Percentiles rank a stretch among this genome's conserved stretches.
Conservation (phyloP, 305 asterid genomes). For the Petunia hybrid region DNA sequence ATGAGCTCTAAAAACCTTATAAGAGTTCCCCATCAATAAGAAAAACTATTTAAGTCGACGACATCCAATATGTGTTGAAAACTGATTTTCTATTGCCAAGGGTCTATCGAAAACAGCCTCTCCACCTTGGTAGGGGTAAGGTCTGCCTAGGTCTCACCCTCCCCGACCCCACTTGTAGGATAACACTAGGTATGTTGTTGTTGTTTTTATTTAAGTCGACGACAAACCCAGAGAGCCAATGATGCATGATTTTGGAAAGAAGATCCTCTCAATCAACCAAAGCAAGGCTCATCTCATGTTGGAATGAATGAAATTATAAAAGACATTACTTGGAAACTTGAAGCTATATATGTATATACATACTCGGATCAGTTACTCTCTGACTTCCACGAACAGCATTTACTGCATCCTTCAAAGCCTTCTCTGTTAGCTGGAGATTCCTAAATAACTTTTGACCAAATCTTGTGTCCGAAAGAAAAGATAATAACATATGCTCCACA, state of each 20-base stretch:
- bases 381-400: conserved; percentile 90
- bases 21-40: conserved; percentile 9
- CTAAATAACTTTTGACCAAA: conserved; percentile 76
- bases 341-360: conserved; percentile 32
- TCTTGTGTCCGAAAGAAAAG: conserved; percentile 74
- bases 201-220: not conserved
- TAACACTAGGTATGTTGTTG: too few relatives aligned
- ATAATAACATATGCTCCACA: conserved; percentile 87
- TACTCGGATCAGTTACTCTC: conserved; percentile 89
- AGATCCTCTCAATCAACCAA: conserved; percentile 22
- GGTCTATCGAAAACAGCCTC: too few relatives aligned
- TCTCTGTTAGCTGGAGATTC: conserved; percentile 68
- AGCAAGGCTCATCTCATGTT: not conserved
- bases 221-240: conserved; percentile 1
- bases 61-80: not conserved
- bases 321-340: conserved; percentile 30
- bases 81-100: too few relatives aligned
- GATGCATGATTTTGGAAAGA: not conserved
- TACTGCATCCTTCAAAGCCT: conserved; percentile 84
- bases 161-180: too few relatives aligned
- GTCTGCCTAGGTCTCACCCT: too few relatives aligned
- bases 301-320: conserved; percentile 6
- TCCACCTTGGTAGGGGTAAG: too few relatives aligned
- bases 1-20: not conserved
- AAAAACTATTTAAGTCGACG: not conserved